Percentiles rank a stretch among this genome's conserved stretches.
Conservation (phyloP, 2,329 filamentous ascomycete species). For the Aspergillus viridinutans region DNA sequence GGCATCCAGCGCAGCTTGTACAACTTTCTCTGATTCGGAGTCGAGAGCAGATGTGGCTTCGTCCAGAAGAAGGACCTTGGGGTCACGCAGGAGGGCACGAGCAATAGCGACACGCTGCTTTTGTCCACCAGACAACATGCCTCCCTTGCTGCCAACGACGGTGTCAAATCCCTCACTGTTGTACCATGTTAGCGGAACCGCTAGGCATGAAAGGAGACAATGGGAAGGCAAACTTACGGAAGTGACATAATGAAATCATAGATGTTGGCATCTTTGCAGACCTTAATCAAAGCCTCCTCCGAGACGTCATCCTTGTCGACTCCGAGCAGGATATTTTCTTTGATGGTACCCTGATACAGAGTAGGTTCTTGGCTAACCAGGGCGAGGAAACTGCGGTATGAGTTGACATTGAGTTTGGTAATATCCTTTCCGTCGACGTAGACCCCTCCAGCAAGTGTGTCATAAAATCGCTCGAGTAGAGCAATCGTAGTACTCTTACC, state of each 20-base stretch:
- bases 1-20: slow-evolving; percentile 70
- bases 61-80: slow-evolving; percentile 78
- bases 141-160: slow-evolving; percentile 79
- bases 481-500: slow-evolving; percentile 94
- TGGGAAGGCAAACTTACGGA: slow-evolving; percentile 47
- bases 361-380: slow-evolving; percentile 94
- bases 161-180: slow-evolving; percentile 72
- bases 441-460: slow-evolving; percentile 74
- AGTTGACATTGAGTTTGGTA: slow-evolving; percentile 72
- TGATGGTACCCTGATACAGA: slow-evolving; percentile 86
- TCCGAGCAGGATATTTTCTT: slow-evolving; percentile 84
- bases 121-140: slow-evolving; percentile 82
- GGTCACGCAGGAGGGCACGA: slow-evolving; percentile 82
- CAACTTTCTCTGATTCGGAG: slow-evolving; percentile 48
- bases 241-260: slow-evolving; percentile 86
- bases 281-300: slow-evolving; percentile 69
- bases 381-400: slow-evolving; percentile 78
- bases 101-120: slow-evolving; percentile 95
- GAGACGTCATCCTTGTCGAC: slow-evolving; percentile 61
- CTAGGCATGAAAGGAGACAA: neutral
- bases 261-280: slow-evolving; percentile 86
- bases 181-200: slow-evolving; percentile 17
- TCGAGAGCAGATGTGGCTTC: slow-evolving; percentile 62
- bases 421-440: slow-evolving; percentile 82
- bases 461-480: slow-evolving; percentile 90